Percentiles rank a stretch among this genome's conserved stretches.
phyloP scores from a whole-genome alignment of 2,329 filamentous ascomycete genomes.

The Arthrobotrys conoides region DNA sequence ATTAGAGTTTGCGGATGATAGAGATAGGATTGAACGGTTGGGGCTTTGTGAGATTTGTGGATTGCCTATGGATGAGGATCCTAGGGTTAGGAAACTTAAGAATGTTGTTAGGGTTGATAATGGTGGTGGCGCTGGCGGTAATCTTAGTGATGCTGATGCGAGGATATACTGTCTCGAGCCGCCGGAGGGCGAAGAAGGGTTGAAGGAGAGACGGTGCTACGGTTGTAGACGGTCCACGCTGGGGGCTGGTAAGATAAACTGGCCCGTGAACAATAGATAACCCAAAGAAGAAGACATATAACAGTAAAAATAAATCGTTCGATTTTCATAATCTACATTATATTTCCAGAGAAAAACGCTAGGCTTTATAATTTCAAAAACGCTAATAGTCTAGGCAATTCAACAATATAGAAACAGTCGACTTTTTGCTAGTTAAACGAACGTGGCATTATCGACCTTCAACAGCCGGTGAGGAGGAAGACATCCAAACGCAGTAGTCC shows the following conservation, averaged over 20 bases:
- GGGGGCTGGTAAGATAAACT: slow-evolving; percentile 67
- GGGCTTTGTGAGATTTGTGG: slow-evolving; percentile 63
- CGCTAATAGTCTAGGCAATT: too few relatives aligned
- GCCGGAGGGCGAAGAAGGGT: slow-evolving; percentile 65
- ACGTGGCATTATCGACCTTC: too few relatives aligned
- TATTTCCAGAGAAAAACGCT: too few relatives aligned
- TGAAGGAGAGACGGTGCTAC: slow-evolving; percentile 73
- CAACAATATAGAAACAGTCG: too few relatives aligned
- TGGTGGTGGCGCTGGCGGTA: slow-evolving; percentile 64
- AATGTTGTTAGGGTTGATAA: slow-evolving; percentile 65
- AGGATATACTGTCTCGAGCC: slow-evolving; percentile 63
- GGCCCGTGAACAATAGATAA: slow-evolving; percentile 61
- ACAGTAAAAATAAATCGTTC: neutral
- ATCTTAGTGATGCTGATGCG: slow-evolving; percentile 67
- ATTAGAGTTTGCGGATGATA: slow-evolving; percentile 71
- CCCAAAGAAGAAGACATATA: neutral
- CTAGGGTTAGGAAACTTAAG: slow-evolving; percentile 51
- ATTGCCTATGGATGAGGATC: slow-evolving; percentile 62
- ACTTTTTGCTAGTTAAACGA: too few relatives aligned
- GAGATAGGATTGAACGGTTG: slow-evolving; percentile 33
- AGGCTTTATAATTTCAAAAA: too few relatives aligned
- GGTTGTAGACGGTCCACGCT: slow-evolving; percentile 78
- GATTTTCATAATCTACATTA: neutral
- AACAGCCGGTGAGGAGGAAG: too few relatives aligned
- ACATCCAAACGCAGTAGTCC: too few relatives aligned